phyloP scores from a whole-genome alignment of 805 yeast species.

The Starmerella cellae region DNA sequence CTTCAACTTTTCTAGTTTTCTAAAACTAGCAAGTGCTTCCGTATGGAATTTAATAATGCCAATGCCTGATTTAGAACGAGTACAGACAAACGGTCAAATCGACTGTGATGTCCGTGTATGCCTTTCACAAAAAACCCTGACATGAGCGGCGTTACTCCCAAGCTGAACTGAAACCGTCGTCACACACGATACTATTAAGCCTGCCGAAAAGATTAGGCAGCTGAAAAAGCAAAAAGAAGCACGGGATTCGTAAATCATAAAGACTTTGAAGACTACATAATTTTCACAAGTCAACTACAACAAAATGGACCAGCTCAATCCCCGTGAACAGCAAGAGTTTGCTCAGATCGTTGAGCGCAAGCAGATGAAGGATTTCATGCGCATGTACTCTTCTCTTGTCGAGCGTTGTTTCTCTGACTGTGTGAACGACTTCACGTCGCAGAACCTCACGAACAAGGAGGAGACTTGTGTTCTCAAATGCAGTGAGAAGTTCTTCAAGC shows the following conservation, averaged over 20 bases:
- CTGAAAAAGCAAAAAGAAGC: background rate
- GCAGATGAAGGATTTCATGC: slow-evolving; percentile 98
- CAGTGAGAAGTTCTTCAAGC: slow-evolving; percentile 94
- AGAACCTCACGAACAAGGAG: slow-evolving; percentile 73
- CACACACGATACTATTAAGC: background rate
- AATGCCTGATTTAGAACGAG: no score
- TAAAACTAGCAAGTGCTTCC: no score
- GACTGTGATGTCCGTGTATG: no score
- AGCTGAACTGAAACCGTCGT: background rate
- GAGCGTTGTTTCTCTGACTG: slow-evolving; percentile 96
- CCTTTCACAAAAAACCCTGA: no score
- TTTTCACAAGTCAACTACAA: background rate
- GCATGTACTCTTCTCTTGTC: slow-evolving; percentile 84
- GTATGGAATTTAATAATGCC: no score
- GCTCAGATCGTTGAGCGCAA: slow-evolving; percentile 91
- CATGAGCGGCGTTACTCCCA: no score
- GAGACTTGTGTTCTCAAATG: slow-evolving; percentile 77
- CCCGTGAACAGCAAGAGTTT: slow-evolving; percentile 92
- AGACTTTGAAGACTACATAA: no score
- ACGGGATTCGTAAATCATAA: background rate
- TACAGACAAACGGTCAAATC: no score
- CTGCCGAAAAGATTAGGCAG: background rate
- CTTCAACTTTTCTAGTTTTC: no score
- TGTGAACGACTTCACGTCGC: slow-evolving; percentile 95
- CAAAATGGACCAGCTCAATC: slow-evolving; percentile 82